phyloP scores from a whole-genome alignment of 768 basidiomycete genomes.

The Phaeotremella skinneri region DNA sequence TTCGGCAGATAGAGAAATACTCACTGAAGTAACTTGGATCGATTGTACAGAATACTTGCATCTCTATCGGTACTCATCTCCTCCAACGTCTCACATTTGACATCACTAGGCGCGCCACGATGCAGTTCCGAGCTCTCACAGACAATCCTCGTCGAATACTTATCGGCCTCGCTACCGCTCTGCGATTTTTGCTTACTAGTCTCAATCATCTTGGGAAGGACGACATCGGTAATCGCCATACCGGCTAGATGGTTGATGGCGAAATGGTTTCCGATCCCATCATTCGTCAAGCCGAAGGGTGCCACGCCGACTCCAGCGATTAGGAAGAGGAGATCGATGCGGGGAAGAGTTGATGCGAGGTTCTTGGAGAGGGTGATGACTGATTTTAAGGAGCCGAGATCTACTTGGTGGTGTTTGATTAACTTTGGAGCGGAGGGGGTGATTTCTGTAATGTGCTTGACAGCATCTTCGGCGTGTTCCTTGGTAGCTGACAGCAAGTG shows the following conservation, averaged over 20 bases:
- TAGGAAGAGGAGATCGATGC: slow-evolving; percentile 40
- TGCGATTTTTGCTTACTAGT: slow-evolving; percentile 28
- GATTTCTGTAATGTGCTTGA: slow-evolving; percentile 27
- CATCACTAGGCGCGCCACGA: slow-evolving; percentile 31
- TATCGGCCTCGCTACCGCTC: slow-evolving; percentile 16
- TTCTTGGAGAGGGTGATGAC: slow-evolving; percentile 29
- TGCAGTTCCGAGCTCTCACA: slow-evolving; percentile 44
- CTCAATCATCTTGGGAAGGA: slow-evolving; percentile 42
- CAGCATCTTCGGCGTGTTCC: slow-evolving; percentile 43
- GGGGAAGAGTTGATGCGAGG: slow-evolving; percentile 25
- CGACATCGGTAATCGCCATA: slow-evolving; percentile 35
- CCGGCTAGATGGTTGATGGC: slow-evolving; percentile 47
- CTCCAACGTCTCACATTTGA: slow-evolving; percentile 44
- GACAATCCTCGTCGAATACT: slow-evolving; percentile 43
- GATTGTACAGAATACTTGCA: slow-evolving; percentile 35
- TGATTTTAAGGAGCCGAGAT: slow-evolving; percentile 37
- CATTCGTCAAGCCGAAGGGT: slow-evolving; percentile 42
- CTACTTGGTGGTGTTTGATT: slow-evolving; percentile 36
- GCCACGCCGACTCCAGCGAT: slow-evolving; percentile 51
- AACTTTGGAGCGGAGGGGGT: slow-evolving; percentile 17
- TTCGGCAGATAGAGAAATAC: slow-evolving; percentile 12
- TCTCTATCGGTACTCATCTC: slow-evolving; percentile 41
- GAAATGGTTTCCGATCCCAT: slow-evolving; percentile 47
- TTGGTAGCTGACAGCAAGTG: slow-evolving; percentile 44
- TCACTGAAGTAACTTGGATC: slow-evolving; percentile 48